Evolutionary conservation across 164 flowering plant genomes (phyloP), one percentile per base, ranked within the genome.

Genomic region (Annona cherimola): DNA sequence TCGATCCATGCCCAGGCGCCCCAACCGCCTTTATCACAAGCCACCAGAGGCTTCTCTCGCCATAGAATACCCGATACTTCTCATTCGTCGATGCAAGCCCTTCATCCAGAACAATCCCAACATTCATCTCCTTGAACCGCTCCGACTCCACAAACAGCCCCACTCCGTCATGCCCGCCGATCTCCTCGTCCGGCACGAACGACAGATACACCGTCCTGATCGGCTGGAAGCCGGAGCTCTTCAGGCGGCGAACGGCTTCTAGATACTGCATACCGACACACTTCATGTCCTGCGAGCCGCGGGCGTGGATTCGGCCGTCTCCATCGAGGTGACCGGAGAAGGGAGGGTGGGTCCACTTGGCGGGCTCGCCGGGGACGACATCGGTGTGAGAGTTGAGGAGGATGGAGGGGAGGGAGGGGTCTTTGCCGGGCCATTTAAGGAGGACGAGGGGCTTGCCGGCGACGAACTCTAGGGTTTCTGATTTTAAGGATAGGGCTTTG

Each of bases 251-350:
- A 61, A 93, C 85, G n/a, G 96, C 98, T 75, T 96, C 99, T 1
- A 93, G 79, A 77, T 93, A 89, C 87, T 96, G 99, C 77, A 91
- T 55, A 1, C 99, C 99, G 11, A 95, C 99, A 73, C 98, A 91
- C 82, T 95, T 95, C 99, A 95, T 95, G 77, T 95, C 99, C 89
- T 96, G 99, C 1, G 98, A 90, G 1, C 99, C 99, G 45, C 99
- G 76, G 7, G 96, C 99, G 66, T 60, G 90, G 65, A 96, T 86
- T 46, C 82, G 63, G 4, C 97, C 97, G 3, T 61, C 20, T 5
- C 59, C 45, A 70, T 93, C 96, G 68, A 91, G 9, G 71, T 79
- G 87, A 14, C 94, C 99, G 1, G 67, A 73, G 68, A 93, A 90
- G 1, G 99, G 97, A 8, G 78, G 87, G 76, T 85, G 85, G 50